Percentiles rank a stretch among this genome's conserved stretches.
phyloP scores from a whole-genome alignment of 1,139 yeast species.

The Nakaseomyces uthaithaninus region DNA sequence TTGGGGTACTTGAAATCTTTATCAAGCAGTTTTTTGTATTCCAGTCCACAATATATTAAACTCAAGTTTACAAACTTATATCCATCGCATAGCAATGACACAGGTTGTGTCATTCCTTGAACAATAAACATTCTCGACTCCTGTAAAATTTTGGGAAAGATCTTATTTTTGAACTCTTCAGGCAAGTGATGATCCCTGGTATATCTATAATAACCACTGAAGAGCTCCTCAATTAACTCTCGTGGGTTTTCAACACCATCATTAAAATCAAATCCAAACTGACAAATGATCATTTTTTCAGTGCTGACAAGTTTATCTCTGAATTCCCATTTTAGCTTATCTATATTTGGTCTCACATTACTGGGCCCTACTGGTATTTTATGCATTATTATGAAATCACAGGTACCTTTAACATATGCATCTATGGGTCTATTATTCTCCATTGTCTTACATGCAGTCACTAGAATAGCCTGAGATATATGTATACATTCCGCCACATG shows the following conservation, averaged over 20 bases:
- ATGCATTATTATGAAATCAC: conserved; percentile 25
- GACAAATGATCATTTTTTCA: conserved; percentile 28
- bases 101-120: conserved; percentile 33
- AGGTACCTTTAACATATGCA: conserved; percentile 30
- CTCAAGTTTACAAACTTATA: conserved; percentile 27
- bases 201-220: conserved; percentile 29
- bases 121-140: conserved; percentile 31
- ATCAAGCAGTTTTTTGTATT: conserved; percentile 25
- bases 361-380: conserved; percentile 22
- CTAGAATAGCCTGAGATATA: conserved; percentile 30
- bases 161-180: conserved; percentile 20
- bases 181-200: conserved; percentile 28
- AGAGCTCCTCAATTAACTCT: conserved; percentile 31
- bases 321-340: conserved; percentile 32
- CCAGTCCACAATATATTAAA: conserved; percentile 29
- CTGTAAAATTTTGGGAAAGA: conserved; percentile 28
- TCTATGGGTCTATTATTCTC: conserved; percentile 33
- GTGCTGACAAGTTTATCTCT: conserved; percentile 30
- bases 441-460: conserved; percentile 32
- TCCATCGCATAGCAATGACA: conserved; percentile 31
- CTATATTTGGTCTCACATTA: conserved; percentile 22
- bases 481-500: conserved; percentile 26
- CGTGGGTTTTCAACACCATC: conserved; percentile 30
- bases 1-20: conserved; percentile 25
- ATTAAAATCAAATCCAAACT: conserved; percentile 31